Evolutionary conservation across 345 rosid species (phyloP).

Genomic region (Mallotus nudiflorus): DNA sequence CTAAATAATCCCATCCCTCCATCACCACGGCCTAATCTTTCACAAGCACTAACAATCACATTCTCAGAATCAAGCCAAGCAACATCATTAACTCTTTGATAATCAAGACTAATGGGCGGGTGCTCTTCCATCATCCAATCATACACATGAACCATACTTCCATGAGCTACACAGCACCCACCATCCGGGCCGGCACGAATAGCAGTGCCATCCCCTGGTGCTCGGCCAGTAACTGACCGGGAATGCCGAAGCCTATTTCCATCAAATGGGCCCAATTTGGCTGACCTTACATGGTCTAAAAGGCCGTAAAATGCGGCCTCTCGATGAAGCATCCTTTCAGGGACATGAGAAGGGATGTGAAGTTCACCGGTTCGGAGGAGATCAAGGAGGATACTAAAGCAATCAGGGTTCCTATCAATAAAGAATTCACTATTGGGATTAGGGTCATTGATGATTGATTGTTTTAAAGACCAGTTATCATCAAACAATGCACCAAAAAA

Average conservation of each 20-base stretch:
- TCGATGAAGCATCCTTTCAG: conserved; percentile 66
- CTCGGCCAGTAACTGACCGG: conserved; percentile 65
- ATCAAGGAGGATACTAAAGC: conserved; percentile 87
- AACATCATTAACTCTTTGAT: conserved; percentile 90
- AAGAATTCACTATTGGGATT: conserved; percentile 39
- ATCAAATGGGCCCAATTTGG: conserved; percentile 83
- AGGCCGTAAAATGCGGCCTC: conserved; percentile 90
- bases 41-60: conserved; percentile 70
- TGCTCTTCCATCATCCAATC: conserved; percentile 93
- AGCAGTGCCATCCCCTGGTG: conserved; percentile 96
- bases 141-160: conserved; percentile 81
- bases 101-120: conserved; percentile 71
- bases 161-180: conserved; percentile 94
- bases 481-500: conserved; percentile 84
- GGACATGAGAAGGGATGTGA: conserved; percentile 58
- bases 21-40: conserved; percentile 76
- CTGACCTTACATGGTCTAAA: conserved; percentile 68
- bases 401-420: conserved; percentile 89
- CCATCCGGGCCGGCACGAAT: conserved; percentile 93
- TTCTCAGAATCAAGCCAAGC: conserved; percentile 68
- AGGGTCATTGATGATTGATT: conserved; percentile 16
- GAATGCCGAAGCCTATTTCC: conserved; percentile 68
- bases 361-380: conserved; percentile 98
- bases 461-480: conserved; percentile 65
- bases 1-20: conserved; percentile 96